Percentiles rank a stretch among this genome's conserved stretches.
phyloP scores from a whole-genome alignment of 305 asterid species.

The Fraxinus greggii region DNA sequence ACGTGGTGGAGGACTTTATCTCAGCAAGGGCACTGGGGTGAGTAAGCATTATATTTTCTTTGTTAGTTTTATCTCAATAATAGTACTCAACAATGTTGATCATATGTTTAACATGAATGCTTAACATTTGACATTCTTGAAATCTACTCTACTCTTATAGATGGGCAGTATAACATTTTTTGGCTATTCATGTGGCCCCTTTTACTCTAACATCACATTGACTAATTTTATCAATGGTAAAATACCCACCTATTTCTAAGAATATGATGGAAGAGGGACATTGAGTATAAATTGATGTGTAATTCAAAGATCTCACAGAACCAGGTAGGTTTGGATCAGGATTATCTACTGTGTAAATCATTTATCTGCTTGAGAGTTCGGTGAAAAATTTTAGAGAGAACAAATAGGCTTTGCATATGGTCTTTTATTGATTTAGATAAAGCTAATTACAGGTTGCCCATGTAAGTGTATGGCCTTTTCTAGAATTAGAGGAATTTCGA shows the following conservation, averaged over 20 bases:
- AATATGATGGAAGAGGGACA: neutral
- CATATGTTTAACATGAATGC: neutral
- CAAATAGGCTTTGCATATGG: neutral
- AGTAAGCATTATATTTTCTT: conserved; percentile 26
- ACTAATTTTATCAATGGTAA: neutral
- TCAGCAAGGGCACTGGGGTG: conserved; percentile 96
- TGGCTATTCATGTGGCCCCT: neutral
- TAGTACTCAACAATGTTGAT: neutral
- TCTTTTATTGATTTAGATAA: neutral
- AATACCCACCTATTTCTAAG: neutral
- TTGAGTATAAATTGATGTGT: neutral
- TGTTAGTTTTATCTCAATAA: neutral
- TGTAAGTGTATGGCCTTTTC: neutral
- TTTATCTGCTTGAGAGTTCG: neutral
- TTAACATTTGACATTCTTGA: neutral
- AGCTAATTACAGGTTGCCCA: neutral
- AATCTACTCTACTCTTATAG: neutral
- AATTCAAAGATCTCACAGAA: neutral
- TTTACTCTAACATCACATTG: neutral
- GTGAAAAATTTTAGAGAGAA: neutral
- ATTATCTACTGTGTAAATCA: neutral
- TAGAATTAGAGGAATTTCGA: neutral
- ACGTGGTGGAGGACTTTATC: conserved; percentile 97
- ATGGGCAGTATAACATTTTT: neutral
- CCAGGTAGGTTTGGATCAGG: neutral